Evolutionary conservation across 1,284 basidiomycete genomes (phyloP), one percentile per base, ranked within the genome.

Genomic region (Ustilago lituana): DNA sequence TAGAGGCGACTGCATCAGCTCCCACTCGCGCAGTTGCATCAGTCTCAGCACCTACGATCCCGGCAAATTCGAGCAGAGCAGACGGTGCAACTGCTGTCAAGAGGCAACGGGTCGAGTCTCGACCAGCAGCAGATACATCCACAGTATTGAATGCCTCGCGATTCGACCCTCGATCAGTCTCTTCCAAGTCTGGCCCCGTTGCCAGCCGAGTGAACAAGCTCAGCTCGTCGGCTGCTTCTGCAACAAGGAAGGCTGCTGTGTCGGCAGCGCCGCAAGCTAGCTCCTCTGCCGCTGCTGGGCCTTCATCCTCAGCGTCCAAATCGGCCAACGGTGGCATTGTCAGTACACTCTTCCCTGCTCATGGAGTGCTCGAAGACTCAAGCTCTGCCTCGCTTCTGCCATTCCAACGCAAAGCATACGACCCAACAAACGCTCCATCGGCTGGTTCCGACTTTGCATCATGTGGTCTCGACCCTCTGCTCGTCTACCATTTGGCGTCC

Each of bases 381-480:
- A 38, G 19, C 9, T 22, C 46, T 8, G 32, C 61, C 11, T 15
- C 24, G 11, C 43, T 39, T 14, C 56, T n/a, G n/a, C n/a, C 51
- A 1, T 41, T 35, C 33, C 37, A 53, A 22, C 51, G 52, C 38
- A 51, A 54, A 35, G 54, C 52, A 3, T 66, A 66, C 45, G 57
- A 62, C 20, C 79, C 80, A 1, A 72, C 80, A 12, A 82, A 81
- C 45, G 80, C 80, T 7, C 80, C 80, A 0, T 66, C 70, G 2
- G 22, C 47, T 20, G 85, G 26, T 88, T 89, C 9, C 19, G 63
- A 72, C 35, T 82, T 82, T 49, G 57, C 69, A n/a, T 50, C 72
- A 5, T 94, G 53, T 89, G 93, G 50, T 85, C 61, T 98, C 11
- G 88, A 94, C 79, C 89, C 91, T 2, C 86, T 96, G 27, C 86